These are phyloP conservation scores for Trichoderma citrinoviride DNA, from an alignment of 2,329 filamentous ascomycete species.

Conservation along the genomic window DNA sequence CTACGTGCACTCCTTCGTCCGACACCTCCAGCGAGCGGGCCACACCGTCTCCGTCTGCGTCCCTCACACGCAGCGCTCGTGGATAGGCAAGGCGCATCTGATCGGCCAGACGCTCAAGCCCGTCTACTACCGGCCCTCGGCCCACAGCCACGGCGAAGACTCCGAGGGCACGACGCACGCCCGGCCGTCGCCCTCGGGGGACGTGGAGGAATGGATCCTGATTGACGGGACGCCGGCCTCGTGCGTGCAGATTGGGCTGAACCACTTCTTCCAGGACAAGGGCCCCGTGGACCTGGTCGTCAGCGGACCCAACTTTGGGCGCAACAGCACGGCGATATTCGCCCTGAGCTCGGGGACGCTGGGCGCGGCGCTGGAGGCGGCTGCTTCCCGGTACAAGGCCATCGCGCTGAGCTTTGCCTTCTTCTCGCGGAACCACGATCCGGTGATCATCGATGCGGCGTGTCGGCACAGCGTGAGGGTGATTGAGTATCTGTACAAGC, in stretches of 20 bases:
- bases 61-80: constrained; percentile 87
- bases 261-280: constrained; percentile 72
- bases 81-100: constrained; percentile 98
- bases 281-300: constrained; percentile 74
- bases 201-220: constrained; percentile 74
- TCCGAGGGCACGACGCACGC: constrained; percentile 64
- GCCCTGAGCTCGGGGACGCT: constrained; percentile 74
- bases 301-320: constrained; percentile 78
- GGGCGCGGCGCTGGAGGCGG: constrained; percentile 74
- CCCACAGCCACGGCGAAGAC: constrained; percentile 40
- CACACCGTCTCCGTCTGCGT: constrained; percentile 90
- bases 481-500: constrained; percentile 72
- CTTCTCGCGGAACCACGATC: constrained; percentile 80
- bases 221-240: constrained; percentile 79
- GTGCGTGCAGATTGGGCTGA: constrained; percentile 77
- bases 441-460: constrained; percentile 73
- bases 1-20: constrained; percentile 73
- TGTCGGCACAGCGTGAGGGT: constrained; percentile 71
- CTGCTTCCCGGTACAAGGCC: constrained; percentile 64
- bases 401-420: constrained; percentile 91
- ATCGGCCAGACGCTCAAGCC: constrained; percentile 85
- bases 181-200: constrained; percentile 51
- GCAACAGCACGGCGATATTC: constrained; percentile 79
- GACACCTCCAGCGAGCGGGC: constrained; percentile 67
- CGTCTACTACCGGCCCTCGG: constrained; percentile 71